Evolutionary conservation across 306 rosid genomes (phyloP), one percentile per base, ranked within the genome.

Genomic region (Chamaecrista fasciculata): DNA sequence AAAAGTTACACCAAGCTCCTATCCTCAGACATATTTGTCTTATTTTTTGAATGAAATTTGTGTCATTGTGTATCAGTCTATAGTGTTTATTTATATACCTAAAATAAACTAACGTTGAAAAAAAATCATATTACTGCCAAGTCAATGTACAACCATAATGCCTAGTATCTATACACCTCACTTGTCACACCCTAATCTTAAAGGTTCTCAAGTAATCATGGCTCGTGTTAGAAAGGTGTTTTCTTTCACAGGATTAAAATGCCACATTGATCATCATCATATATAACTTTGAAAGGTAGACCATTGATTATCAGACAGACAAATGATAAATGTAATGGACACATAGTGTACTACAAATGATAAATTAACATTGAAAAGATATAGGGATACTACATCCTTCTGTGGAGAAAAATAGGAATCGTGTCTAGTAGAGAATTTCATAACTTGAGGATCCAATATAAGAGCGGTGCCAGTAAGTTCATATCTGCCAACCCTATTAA

Each of bases 231-330:
- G 43, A 37, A 52, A 69, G 1, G 34, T 2, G 37, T 15, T 9
- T 39, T 20, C 12, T 24, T 39, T 55, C 56, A 18, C 56, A 43
- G 11, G 20, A 61, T 36, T 61, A 37, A 61, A 28, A 34, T 12
- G 50, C 33, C 20, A 58, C 40, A 76, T 51, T 33, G 14, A 66
- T 76, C 59, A 48, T 76, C 59, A 48, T n/a, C 29, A 21, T 10
- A 15, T 0, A 40, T 26, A 77, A 70, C 53, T 34, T 40, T 23
- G 40, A 53, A 37, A 70, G 57, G 44, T 20, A 6, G 23, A 53
- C 53, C 53, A 33, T 33, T 51, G 55, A 52, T 21, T 56, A 70
- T 40, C 18, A 18, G 7, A 48, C 46, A 11, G 39, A 65, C 18
- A 50, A 49, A 26, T 59, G 28, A 59, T 33, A 58, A 1, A 28